Evolutionary conservation across 2,329 filamentous ascomycete genomes (phyloP), one percentile per base, ranked within the genome.

Genomic region (Elsinoe necatrix): DNA sequence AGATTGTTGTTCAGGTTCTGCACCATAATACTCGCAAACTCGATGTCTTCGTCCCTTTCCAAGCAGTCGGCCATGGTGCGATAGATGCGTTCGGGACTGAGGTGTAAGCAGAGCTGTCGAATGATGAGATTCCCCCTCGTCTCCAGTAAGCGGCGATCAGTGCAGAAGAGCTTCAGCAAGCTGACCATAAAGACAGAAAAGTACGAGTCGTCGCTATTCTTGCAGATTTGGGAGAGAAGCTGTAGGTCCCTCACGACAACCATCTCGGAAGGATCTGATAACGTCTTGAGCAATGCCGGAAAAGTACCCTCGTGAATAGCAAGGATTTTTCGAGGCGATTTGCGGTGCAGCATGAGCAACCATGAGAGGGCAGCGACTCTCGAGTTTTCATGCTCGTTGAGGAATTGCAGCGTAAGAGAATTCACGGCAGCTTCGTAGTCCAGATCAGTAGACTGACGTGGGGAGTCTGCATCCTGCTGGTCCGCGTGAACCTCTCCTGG

Each of bases 21-120:
- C 27, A 98, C 90, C 93, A 98, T 98, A 65, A 98, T 97, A 68
- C 92, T 96, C 14, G 93, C 92, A 71, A 98, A 98, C 69, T 98
- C 95, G 41, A 98, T 83, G 68, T 98, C 93, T 63, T 97, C 93
- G 70, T 98, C 93, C 67, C 91, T 95, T 70, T 97, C 93, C 8
- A 98, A 87, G 63, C 93, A 96, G 65, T 98, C 93, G 23, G 93
- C 95, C 61, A 98, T 78, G 1, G 90, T 97, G 29, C 93, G 84
- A 67, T 97, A 98, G 58, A 98, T 98, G 45, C 91, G 83, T 69
- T 98, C 93, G 0, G 93, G 87, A 62, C 91, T 96, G 25, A 98
- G 77, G 59, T 88, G 95, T 59, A 95, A 82, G 69, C 92, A 98
- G 23, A 98, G 77, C 69, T 98, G 92, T 57, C 95, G 82, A 62